Base-by-base conservation (phyloP, 1,284 basidiomycete species). In the Omphalotus olearius region DNA sequence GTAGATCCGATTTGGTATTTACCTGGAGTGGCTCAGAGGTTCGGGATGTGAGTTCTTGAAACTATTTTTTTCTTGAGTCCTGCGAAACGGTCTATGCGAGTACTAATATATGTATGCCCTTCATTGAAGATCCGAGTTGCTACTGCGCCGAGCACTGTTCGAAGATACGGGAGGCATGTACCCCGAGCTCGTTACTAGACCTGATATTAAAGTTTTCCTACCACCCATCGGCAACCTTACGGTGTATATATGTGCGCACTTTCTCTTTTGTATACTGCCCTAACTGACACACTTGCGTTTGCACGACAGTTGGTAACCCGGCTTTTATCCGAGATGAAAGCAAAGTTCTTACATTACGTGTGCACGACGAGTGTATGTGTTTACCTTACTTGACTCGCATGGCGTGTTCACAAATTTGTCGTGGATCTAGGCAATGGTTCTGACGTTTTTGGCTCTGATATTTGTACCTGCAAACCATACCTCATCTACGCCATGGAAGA, bases 111-210 rank as follows among this genome's bases (percentile, higher is more conserved):
- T n/a, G n/a, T n/a, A n/a, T n/a, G n/a, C n/a, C n/a, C n/a, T n/a
- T n/a, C 2, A 10, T 10, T 45, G 3, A 10, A 90, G 88, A 46
- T 88, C 91, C 0, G 96, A 98, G 68, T 81, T 76, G 9, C 70
- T 92, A 0, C 79, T 98, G 7, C 84, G 95, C 30, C 79, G 95
- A 17, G 89, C 92, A 0, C 75, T 98, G 28, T 98, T 98, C 60
- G 95, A 98, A 66, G 94, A 98, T 59, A 91, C 89, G 0, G 93
- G 93, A 60, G 94, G 93, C 62, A 95, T 95, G 88, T 96, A 97
- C 67, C 94, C 94, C 1, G 95, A 98, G 62, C 81, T 98, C 44
- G 85, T 98, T 60, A 98, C 95, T 9, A 84, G 95, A 13, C 93
- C 92, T 1, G 93, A 97, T 65, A 88, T 98, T 73, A 95, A 96